Conservation (phyloP, 108 stramenopile species). For the Asterionellopsis glacialis region DNA sequence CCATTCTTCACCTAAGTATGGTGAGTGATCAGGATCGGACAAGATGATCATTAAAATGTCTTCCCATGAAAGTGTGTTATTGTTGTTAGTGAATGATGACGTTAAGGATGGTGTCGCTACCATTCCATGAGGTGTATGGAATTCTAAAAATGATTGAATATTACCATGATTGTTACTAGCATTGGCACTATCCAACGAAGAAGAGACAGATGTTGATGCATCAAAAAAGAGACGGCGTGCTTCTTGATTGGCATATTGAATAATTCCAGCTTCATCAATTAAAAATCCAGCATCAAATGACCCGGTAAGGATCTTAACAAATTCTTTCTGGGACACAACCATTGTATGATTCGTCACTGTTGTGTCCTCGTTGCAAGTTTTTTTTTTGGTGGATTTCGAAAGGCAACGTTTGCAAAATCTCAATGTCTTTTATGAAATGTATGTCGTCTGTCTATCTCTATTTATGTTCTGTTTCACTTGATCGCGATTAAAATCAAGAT, state of each 20-base stretch:
- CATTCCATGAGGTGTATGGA: not conserved
- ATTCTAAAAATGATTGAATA: not conserved
- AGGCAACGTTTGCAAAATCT: too few species aligned
- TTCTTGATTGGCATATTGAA: conserved; percentile 3
- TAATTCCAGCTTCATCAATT: conserved; percentile 7
- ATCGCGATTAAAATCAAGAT: too few species aligned
- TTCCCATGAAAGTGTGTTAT: not conserved
- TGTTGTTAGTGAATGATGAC: not conserved
- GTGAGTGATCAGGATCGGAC: too few species aligned
- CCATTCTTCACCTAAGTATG: too few species aligned
- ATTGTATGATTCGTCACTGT: too few species aligned
- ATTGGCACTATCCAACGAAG: not conserved
- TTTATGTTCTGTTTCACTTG: too few species aligned
- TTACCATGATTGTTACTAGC: not conserved
- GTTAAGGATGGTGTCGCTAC: not conserved
- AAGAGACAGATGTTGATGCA: not conserved
- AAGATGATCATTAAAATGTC: too few species aligned
- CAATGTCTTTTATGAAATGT: too few species aligned
- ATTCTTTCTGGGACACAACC: too few species aligned
- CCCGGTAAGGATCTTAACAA: not conserved
- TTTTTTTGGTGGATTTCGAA: too few species aligned
- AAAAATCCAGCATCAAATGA: conserved; percentile 16
- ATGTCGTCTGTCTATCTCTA: too few species aligned
- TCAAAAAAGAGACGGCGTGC: not conserved
- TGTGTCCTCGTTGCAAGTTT: too few species aligned